Evolutionary conservation across 1,139 yeast genomes (phyloP).

Genomic region (Geotrichum reessii): DNA sequence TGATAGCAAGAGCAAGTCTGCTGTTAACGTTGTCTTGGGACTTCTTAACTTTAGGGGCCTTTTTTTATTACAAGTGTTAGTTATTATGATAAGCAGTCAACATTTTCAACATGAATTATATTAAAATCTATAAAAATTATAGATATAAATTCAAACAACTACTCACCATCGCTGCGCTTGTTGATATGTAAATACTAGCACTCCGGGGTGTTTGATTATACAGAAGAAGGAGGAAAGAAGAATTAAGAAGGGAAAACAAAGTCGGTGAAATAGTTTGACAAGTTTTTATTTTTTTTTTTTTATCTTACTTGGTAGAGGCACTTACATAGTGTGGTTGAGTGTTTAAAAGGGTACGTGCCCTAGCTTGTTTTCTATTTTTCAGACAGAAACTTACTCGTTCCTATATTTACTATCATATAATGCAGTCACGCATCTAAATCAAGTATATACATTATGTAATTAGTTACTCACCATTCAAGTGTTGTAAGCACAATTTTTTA

Average conservation of each 20-base stretch:
- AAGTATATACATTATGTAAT: background rate
- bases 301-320: background rate
- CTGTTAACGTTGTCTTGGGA: slow-evolving; percentile 94
- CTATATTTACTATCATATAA: background rate
- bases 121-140: background rate
- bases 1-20: slow-evolving; percentile 95
- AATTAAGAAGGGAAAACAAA: background rate
- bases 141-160: slow-evolving; percentile 30
- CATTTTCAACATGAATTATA: background rate
- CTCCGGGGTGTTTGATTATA: slow-evolving; percentile 61
- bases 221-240: background rate
- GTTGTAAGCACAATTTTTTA: background rate
- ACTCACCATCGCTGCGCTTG: slow-evolving; percentile 95
- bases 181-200: slow-evolving; percentile 44
- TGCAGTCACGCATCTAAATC: background rate
- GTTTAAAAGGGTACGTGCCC: background rate
- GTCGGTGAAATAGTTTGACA: background rate
- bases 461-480: background rate
- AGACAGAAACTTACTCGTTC: background rate
- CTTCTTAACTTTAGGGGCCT: slow-evolving; percentile 95
- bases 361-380: background rate
- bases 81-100: background rate
- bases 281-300: too few relatives aligned
- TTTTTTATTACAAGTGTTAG: too few relatives aligned
- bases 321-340: background rate